Evolutionary conservation across 345 rosid species (phyloP).

Genomic region (Turnera subulata): DNA sequence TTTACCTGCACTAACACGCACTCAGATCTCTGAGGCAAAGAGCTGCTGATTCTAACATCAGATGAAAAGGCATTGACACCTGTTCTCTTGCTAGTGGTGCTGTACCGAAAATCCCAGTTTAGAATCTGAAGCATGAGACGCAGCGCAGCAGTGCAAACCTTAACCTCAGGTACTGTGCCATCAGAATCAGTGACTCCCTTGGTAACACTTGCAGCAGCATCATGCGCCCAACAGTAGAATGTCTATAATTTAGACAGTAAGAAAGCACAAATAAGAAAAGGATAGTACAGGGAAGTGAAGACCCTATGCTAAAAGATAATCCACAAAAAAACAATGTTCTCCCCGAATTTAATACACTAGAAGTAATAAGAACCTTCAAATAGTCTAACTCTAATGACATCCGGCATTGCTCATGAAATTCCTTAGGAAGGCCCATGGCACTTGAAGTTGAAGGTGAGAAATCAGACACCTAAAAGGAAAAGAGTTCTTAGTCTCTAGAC

Average conservation of each 20-base stretch:
- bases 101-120: constrained; percentile 81
- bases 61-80: constrained; percentile 49
- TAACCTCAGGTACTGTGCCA: constrained; percentile 65
- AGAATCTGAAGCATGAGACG: constrained; percentile 90
- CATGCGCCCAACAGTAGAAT: constrained; percentile 84
- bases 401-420: constrained; percentile 88
- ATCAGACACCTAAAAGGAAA: constrained; percentile 70
- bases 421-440: constrained; percentile 96
- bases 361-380: constrained; percentile 60
- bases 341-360: constrained; percentile 3
- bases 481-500: constrained; percentile 9
- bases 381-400: constrained; percentile 70
- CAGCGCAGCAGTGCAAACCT: constrained; percentile 81
- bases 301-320: constrained; percentile 9
- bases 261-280: constrained; percentile 1
- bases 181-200: constrained; percentile 59
- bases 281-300: constrained; percentile 1
- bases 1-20: constrained; percentile 78
- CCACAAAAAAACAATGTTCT: neutral
- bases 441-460: constrained; percentile 94
- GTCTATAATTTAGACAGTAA: constrained; percentile 42
- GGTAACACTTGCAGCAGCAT: constrained; percentile 77
- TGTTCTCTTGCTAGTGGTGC: constrained; percentile 36
- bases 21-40: constrained; percentile 57
- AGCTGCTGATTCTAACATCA: constrained; percentile 51